Evolutionary conservation across 768 basidiomycete species (phyloP), one percentile per base, ranked within the genome.

Genomic region (Peribolospora kevripleyi): DNA sequence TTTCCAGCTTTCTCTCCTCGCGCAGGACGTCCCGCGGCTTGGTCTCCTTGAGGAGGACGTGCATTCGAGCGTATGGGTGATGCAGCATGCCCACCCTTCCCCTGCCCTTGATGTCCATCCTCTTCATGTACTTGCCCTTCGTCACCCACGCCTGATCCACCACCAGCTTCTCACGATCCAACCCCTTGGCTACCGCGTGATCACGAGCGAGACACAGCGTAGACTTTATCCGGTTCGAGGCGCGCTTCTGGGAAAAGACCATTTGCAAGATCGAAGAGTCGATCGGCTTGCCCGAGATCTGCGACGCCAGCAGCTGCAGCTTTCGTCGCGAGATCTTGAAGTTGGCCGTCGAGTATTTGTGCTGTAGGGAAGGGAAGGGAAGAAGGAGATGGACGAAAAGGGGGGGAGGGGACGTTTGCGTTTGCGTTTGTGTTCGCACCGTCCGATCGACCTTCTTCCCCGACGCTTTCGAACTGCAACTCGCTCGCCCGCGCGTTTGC

Each of bases 221-320:
- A 61, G 80, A 83, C 75, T 85, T 80, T 56, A 98, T 77, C 57
- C 85, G 79, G 50, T 72, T 74, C 59, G 84, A 80, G 10, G 82
- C 85, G 36, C 85, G 76, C 70, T 98, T 98, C 67, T 90, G 82
- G 59, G 82, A 85, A 13, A 93, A 95, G 65, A 82, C 76, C 84
- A 97, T 90, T 63, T 98, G 91, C 55, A 95, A 71, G 65, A 98
- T 91, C 42, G 91, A 91, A 61, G 81, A 78, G 69, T 95, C 90
- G 57, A 95, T 81, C 13, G 90, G 88, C 62, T 86, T 81, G 14
- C 84, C 82, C 3, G 84, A 74, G 59, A 98, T 82, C 66, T 93
- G 85, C 40, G 77, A 74, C 7, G 68, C 81, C 46, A 98, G 74
- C 71, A 79, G 76, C 67, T 91, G 90, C 55, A 98, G 72, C 67